Conservation (phyloP, 2,329 filamentous ascomycete genomes). For the Cladophialophora yegresii region DNA sequence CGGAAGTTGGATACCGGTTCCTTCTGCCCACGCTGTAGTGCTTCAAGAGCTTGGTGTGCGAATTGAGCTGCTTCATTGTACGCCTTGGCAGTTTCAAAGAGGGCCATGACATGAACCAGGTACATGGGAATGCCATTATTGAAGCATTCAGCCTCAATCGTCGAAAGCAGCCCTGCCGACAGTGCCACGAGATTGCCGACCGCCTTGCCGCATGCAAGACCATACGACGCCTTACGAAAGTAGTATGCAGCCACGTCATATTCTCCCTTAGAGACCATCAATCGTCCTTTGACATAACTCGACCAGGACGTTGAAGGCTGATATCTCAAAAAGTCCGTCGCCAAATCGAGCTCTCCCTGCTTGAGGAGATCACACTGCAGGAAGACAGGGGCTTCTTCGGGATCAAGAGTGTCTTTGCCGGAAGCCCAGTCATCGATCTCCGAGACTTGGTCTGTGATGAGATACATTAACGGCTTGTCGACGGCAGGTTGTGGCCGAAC, state of each 20-base stretch:
- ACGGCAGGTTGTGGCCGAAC: conserved; percentile 48
- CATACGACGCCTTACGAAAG: conserved; percentile 79
- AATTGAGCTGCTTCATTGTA: conserved; percentile 85
- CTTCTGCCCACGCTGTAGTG: conserved; percentile 46
- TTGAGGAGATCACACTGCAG: conserved; percentile 68
- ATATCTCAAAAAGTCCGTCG: conserved; percentile 68
- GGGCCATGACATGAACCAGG: conserved; percentile 78
- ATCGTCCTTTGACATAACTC: conserved; percentile 79
- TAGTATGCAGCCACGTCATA: conserved; percentile 69
- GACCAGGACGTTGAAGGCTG: conserved; percentile 60
- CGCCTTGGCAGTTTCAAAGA: conserved; percentile 77
- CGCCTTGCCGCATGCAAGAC: conserved; percentile 48
- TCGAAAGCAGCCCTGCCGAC: conserved; percentile 67
- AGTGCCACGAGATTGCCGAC: conserved; percentile 49
- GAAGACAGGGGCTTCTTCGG: conserved; percentile 65
- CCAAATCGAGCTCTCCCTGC: conserved; percentile 67
- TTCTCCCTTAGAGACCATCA: conserved; percentile 73
- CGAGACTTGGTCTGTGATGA: conserved; percentile 47
- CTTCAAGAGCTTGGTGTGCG: conserved; percentile 71
- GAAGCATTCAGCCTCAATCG: conserved; percentile 68
- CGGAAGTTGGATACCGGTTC: conserved; percentile 49
- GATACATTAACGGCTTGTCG: conserved; percentile 46
- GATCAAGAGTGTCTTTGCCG: conserved; percentile 50
- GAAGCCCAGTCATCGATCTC: conserved; percentile 54
- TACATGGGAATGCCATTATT: conserved; percentile 78